Base-by-base conservation (phyloP, 164 flowering plant genomes). In the Dillenia suffruticosa region DNA sequence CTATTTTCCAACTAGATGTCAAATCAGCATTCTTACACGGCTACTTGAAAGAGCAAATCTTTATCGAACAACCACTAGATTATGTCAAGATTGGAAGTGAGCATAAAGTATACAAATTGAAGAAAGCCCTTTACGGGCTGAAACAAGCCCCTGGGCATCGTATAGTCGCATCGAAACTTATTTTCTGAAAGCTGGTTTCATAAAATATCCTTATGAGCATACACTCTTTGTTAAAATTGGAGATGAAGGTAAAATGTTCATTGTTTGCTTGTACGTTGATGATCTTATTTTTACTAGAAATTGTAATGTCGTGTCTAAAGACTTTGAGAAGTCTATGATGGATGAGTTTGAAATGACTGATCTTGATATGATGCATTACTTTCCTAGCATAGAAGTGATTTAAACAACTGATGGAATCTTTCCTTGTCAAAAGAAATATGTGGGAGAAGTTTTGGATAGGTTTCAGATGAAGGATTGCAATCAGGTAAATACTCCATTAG, bases 1-100 rank as follows among this genome's bases (percentile, higher is more conserved):
- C 51, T 54, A 62, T 62, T 14, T 62, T 53, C 56, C 50, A 62
- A 15, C 44, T 62, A 32, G 65, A 62, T 52, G 57, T 62, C 17
- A 62, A 62, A 51, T 59, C 63, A 44, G 63, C 57, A 12, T 54
- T 62, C 57, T 54, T 53, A 26, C 63, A 61, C 22, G 44, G 63
- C 10, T 24, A 61, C 48, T 48, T 61, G 46, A 19, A 49, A 49
- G 63, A 53, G 17, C 24, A 51, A 56, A 47, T 61, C 51, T 61
- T 61, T 51, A 19, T 51, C 10, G 56, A 51, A 22, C 47, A 50
- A 61, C 46, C 54, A 8, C 63, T 12, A 49, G 58, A 40, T 62
- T 53, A 62, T 62, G 24, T 53, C 12, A 53, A 52, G 51, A 12
- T 44, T 8, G 10, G 65, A 44, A 26, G 22, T 61, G 45, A 61